Evolutionary conservation across 441 rosid genomes (phyloP).

Genomic region (Lepidium campestre): DNA sequence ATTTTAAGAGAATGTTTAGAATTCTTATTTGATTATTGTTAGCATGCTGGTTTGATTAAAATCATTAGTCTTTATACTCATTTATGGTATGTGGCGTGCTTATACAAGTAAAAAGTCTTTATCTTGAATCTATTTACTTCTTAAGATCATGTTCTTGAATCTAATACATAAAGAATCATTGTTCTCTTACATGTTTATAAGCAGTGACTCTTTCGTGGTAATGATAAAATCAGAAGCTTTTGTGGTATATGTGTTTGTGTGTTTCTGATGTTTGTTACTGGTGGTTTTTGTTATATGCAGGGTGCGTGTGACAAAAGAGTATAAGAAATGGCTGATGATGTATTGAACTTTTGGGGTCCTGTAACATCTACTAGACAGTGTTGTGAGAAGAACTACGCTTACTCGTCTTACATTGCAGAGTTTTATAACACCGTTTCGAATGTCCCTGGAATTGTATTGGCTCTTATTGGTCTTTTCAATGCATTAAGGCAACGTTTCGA

Average conservation of each 20-base stretch:
- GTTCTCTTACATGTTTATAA: background rate
- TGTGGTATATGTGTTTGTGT: background rate
- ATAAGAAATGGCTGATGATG: background rate
- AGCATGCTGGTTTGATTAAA: too few species aligned
- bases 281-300: background rate
- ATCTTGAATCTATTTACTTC: too few species aligned
- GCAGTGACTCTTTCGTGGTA: background rate
- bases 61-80: too few species aligned
- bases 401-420: slow-evolving; percentile 84
- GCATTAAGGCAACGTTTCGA: slow-evolving; percentile 85
- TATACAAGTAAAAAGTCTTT: too few species aligned
- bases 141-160: too few species aligned
- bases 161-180: background rate
- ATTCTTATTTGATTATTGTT: too few species aligned
- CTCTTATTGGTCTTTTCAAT: slow-evolving; percentile 69
- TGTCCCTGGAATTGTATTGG: slow-evolving; percentile 65
- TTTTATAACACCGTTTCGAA: slow-evolving; percentile 80
- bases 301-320: too few species aligned
- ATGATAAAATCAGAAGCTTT: too few species aligned
- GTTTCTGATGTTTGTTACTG: background rate
- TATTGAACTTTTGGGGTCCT: background rate
- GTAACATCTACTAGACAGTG: slow-evolving; percentile 47
- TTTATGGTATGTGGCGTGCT: too few species aligned
- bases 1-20: too few species aligned
- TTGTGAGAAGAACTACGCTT: slow-evolving; percentile 73